Conservation (phyloP, 352 stramenopile genomes). For the Pelagophyceae sp. region DNA sequence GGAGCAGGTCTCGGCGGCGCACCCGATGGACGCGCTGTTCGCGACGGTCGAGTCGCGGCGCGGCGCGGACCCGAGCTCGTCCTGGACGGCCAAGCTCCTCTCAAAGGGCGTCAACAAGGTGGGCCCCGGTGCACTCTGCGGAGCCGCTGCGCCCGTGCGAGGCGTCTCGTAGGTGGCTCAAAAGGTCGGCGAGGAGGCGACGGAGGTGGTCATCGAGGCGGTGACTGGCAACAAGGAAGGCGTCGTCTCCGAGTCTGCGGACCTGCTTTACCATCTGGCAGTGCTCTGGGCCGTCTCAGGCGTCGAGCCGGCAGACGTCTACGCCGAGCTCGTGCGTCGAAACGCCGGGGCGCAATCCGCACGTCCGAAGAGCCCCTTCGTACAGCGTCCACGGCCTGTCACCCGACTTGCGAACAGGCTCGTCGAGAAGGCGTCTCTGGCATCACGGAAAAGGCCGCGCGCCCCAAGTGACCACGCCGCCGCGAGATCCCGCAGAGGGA, state of each 20-base stretch:
- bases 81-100: slow-evolving; percentile 16
- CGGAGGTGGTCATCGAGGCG: slow-evolving; percentile 16
- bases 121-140: too few relatives aligned
- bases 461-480: neutral
- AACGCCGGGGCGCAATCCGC: too few relatives aligned
- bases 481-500: too few relatives aligned
- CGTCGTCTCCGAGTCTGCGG: slow-evolving; percentile 1
- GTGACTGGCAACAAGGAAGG: slow-evolving; percentile 4
- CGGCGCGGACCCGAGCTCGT: slow-evolving; percentile 8
- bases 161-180: too few relatives aligned
- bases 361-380: neutral
- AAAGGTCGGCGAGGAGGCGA: slow-evolving; percentile 21
- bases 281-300: slow-evolving; percentile 10
- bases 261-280: slow-evolving; percentile 14
- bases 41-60: neutral
- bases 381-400: neutral
- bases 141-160: too few relatives aligned
- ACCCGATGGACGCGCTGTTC: neutral
- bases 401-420: too few relatives aligned
- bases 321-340: slow-evolving; percentile 10
- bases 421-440: neutral
- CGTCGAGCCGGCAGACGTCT: neutral
- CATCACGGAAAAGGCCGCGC: slow-evolving; percentile 11
- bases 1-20: too few relatives aligned
- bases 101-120: slow-evolving; percentile 10